Evolutionary conservation across 2,329 filamentous ascomycete genomes (phyloP), one percentile per base, ranked within the genome.

Genomic region (Colletotrichum truncatum): DNA sequence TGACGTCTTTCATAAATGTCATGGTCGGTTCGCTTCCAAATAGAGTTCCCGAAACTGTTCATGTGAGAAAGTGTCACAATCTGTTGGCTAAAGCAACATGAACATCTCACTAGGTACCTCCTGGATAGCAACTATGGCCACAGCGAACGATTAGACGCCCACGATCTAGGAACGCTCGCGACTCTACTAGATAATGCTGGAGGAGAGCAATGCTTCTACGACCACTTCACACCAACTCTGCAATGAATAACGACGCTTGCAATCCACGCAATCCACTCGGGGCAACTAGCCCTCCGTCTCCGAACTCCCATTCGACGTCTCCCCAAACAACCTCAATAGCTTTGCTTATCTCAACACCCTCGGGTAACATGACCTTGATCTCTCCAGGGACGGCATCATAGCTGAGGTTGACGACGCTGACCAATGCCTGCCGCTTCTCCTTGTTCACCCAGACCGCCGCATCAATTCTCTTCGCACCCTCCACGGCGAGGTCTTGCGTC

Each of bases 391-490:
- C 39, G 6, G n/a, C 28, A 0, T 56, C 49, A 10, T 55, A 51
- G 12, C 10, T 30, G 14, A 66, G 49, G 14, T 51, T 66, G 9
- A 66, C 63, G 11, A 66, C 41, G 14, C 63, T 66, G 6, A 66
- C 10, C 21, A 66, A 23, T 1, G 41, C 63, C 12, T 51, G 57
- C 1, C 12, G n/a, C 18, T 51, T 66, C 12, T 28, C 6, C 2
- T 18, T 18, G n/a, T 46, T 39, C 10, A 51, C 49, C 63, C 63
- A 66, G 11, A 56, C 57, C 11, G 63, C 28, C 4, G 63, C 63
- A 12, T 66, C 63, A 6, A 63, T 30, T 28, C 57, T 51, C 11
- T 56, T 30, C 26, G 63, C 63, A 4, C 57, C 63, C 23, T 66
- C 49, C 6, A 66, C 8, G 9, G 41, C 34, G 30, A 66, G 43